Percentiles rank a stretch among this genome's conserved stretches.
Conservation (phyloP, 1,284 basidiomycete species). For the Grifola frondosa region DNA sequence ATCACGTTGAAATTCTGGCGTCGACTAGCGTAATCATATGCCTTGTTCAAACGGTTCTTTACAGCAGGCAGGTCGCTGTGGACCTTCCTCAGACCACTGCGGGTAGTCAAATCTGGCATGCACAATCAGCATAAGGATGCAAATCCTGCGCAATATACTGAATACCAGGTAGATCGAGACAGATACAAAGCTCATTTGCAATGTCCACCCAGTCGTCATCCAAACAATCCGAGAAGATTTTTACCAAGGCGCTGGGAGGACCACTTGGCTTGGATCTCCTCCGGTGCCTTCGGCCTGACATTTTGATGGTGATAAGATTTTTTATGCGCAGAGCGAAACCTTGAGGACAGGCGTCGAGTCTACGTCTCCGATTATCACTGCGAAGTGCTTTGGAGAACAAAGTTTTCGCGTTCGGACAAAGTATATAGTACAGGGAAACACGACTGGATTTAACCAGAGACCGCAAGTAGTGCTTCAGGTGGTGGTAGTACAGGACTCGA, state of each 20-base stretch:
- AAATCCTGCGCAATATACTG: not conserved
- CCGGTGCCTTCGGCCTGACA: not conserved
- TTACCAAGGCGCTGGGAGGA: slow-evolving; percentile 1
- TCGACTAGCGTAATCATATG: slow-evolving; percentile 32
- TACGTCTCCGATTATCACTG: too few relatives aligned
- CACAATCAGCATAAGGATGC: too few relatives aligned
- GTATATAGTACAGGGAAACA: too few relatives aligned
- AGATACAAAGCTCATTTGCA: slow-evolving; percentile 8
- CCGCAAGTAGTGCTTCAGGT: too few relatives aligned
- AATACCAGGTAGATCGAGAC: slow-evolving; percentile 9
- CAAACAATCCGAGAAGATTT: slow-evolving; percentile 7
- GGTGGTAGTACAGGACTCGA: too few relatives aligned
- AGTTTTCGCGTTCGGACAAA: too few relatives aligned
- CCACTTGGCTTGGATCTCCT: not conserved
- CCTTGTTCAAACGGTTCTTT: slow-evolving; percentile 41
- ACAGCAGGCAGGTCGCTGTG: slow-evolving; percentile 49
- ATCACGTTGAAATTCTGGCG: slow-evolving; percentile 41
- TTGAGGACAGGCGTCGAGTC: not conserved
- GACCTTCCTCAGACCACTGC: slow-evolving; percentile 53
- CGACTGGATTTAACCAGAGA: too few relatives aligned
- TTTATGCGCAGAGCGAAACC: not conserved
- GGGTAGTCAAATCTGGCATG: slow-evolving; percentile 50
- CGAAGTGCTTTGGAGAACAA: too few relatives aligned
- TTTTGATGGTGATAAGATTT: not conserved
- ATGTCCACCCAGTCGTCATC: slow-evolving; percentile 11